Base-by-base conservation (phyloP, 306 rosid genomes). In the Hylodesmum podocarpum region DNA sequence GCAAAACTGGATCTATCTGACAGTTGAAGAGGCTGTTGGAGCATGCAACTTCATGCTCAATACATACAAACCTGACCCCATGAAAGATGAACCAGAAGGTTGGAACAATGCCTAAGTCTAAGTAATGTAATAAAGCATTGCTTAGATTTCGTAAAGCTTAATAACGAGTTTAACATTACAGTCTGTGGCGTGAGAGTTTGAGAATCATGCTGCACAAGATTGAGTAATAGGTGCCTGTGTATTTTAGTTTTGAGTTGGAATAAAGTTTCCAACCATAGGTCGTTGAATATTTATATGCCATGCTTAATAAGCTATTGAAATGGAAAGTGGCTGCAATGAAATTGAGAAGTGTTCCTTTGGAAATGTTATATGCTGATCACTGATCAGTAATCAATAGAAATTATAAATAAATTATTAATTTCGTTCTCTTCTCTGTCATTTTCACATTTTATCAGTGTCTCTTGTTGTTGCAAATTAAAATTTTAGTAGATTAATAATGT, bases 11-110 rank as follows among this genome's bases (percentile, higher is more conserved):
- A 76, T 95, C 43, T 89, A 76, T 82, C 86, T 95, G 57, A 92
- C 97, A 6, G 96, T 92, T 33, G 97, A 83, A 43, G 99, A 92
- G 75, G 99, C 99, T 15, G 99, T 92, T 46, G 90, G 87, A 72
- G 97, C 91, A 57, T 95, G 99, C 88, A 91, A 83, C 76, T 90
- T 61, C 80, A 86, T 87, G 92, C 91, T 92, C 76, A 88, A 86
- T 34, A 19, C 89, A 1, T 70, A 75, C 82, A 89, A 91, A 77
- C 67, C 92, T 0, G 77, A 70, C 75, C 64, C 74, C 12, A 37
- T 16, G 68, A 95, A 87, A 72, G 92, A 73, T 71, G 90, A 89
- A 83, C 67, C 89, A 43, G 91, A 81, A 70, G 78, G 80, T 40
- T 89, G 87, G 89, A 84, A 85, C 78, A 88, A 46, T 66, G 96